These are phyloP conservation scores for Pichia paraexigua DNA, from an alignment of 805 yeast genomes.

Conservation along the genomic window DNA sequence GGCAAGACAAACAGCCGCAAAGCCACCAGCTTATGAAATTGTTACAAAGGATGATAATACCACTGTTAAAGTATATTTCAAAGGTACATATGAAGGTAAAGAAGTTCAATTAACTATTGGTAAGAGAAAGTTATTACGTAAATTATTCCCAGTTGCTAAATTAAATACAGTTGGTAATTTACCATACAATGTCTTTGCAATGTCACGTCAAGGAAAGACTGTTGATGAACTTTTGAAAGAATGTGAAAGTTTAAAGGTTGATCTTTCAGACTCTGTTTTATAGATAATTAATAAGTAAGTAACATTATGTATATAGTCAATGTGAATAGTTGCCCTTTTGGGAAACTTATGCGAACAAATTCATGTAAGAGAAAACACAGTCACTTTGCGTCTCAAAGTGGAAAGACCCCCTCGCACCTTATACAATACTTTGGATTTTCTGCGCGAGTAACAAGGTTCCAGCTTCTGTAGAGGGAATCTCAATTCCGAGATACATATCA, in stretches of 20 bases:
- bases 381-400: neutral
- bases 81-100: constrained; percentile 34
- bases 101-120: constrained; percentile 51
- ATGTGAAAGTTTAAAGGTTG: constrained; percentile 38
- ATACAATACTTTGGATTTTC: neutral
- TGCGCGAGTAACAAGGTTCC: neutral
- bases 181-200: constrained; percentile 40
- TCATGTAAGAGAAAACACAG: neutral
- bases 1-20: constrained; percentile 33
- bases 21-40: constrained; percentile 29
- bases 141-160: constrained; percentile 45
- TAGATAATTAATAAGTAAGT: neutral
- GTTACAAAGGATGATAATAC: constrained; percentile 25
- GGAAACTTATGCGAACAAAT: neutral
- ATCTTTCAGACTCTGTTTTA: constrained; percentile 22
- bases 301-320: neutral
- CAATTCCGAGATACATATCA: neutral
- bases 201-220: constrained; percentile 35
- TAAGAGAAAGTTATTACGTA: constrained; percentile 51
- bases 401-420: constrained; percentile 7
- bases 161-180: constrained; percentile 34
- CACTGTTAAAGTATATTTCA: constrained; percentile 39
- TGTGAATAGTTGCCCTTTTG: neutral
- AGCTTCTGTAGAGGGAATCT: neutral
- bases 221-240: constrained; percentile 42